Conservation (phyloP, 192 early-diverging fungal genomes). For the Coemansia sp. region DNA sequence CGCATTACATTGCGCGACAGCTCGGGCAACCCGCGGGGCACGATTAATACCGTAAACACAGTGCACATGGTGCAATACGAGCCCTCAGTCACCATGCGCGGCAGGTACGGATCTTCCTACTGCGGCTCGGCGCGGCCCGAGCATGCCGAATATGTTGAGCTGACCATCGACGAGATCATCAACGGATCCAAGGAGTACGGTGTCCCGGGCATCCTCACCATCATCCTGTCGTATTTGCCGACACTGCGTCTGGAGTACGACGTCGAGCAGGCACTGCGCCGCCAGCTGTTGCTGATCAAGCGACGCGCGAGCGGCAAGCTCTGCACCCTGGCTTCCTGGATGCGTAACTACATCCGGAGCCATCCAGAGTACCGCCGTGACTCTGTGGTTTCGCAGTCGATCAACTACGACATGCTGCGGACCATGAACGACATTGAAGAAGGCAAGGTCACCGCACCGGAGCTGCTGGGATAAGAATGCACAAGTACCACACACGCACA, state of each 20-base stretch:
- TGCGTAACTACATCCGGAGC: constrained; percentile 74
- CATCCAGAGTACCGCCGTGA: constrained; percentile 88
- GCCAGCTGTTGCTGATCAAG: constrained; percentile 72
- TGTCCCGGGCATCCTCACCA: constrained; percentile 70
- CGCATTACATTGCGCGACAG: constrained; percentile 28
- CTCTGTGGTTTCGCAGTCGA: constrained; percentile 73
- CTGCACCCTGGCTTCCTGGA: constrained; percentile 85
- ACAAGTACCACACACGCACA: neutral
- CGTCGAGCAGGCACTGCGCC: constrained; percentile 63
- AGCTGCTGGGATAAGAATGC: constrained; percentile 23
- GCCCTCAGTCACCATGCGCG: neutral
- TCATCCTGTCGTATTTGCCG: constrained; percentile 76
- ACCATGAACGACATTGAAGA: constrained; percentile 46
- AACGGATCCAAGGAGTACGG: constrained; percentile 66
- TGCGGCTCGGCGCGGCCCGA: constrained; percentile 13
- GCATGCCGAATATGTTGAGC: constrained; percentile 60
- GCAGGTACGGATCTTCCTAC: neutral
- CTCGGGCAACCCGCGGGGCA: constrained; percentile 2
- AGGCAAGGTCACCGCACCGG: constrained; percentile 25
- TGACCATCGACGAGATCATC: constrained; percentile 89
- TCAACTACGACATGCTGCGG: constrained; percentile 78
- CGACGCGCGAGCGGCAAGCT: constrained; percentile 75
- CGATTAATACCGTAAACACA: too few species aligned
- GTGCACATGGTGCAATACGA: neutral
- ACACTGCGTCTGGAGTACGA: constrained; percentile 65